A percentile compares a stretch with the other conserved stretches of the same genome.
Evolutionary conservation across 805 yeast genomes (phyloP).

Genomic region (Candida coleopterorum): DNA sequence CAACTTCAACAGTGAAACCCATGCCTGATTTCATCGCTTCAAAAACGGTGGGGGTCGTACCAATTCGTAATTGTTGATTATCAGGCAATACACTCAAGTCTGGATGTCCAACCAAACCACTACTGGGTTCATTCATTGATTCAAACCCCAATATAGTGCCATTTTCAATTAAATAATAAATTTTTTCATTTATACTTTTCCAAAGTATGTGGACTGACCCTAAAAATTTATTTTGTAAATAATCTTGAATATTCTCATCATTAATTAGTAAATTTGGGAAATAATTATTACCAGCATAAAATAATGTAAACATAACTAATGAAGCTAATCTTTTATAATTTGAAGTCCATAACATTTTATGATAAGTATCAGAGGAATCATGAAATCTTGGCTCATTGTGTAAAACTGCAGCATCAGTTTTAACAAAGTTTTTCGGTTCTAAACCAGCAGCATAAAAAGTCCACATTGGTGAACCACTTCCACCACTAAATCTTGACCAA

Average conservation of each 20-base stretch:
- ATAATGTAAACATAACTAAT: slow-evolving; percentile 78
- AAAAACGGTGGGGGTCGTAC: slow-evolving; percentile 78
- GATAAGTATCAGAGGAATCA: slow-evolving; percentile 40
- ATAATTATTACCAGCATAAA: slow-evolving; percentile 71
- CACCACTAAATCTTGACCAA: slow-evolving; percentile 87
- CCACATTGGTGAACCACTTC: slow-evolving; percentile 94
- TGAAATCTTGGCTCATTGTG: slow-evolving; percentile 49
- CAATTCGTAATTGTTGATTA: slow-evolving; percentile 63
- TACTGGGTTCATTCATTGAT: slow-evolving; percentile 79
- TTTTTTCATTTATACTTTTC: slow-evolving; percentile 19
- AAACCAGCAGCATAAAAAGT: slow-evolving; percentile 85
- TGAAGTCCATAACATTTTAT: slow-evolving; percentile 91
- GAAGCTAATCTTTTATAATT: slow-evolving; percentile 75
- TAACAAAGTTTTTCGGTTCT: slow-evolving; percentile 66
- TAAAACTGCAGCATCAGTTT: slow-evolving; percentile 74
- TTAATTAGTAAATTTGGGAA: slow-evolving; percentile 74
- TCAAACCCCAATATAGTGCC: slow-evolving; percentile 75
- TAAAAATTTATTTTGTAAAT: slow-evolving; percentile 60
- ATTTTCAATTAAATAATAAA: slow-evolving; percentile 30
- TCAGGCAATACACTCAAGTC: slow-evolving; percentile 54
- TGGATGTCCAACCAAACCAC: slow-evolving; percentile 64
- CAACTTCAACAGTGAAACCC: slow-evolving; percentile 69
- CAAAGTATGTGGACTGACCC: slow-evolving; percentile 43
- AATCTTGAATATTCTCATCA: slow-evolving; percentile 74
- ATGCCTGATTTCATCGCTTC: slow-evolving; percentile 72